Base-by-base conservation (phyloP, 2,329 filamentous ascomycete species). In the Bipolaris victoriae region DNA sequence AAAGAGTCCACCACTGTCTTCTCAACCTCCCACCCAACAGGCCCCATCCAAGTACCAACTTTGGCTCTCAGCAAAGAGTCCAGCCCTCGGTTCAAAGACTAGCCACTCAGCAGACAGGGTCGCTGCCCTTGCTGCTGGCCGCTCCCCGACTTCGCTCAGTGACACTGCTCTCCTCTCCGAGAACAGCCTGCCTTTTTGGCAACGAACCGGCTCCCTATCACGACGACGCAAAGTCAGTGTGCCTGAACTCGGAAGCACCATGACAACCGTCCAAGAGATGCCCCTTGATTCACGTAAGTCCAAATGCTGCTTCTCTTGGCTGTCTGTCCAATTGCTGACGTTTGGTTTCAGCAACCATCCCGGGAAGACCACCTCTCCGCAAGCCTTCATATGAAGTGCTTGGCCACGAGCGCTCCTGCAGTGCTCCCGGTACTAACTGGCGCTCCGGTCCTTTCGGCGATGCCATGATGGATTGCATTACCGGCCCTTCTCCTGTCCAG, bases 151-250 rank as follows among this genome's bases (percentile, higher is more conserved):
- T 40, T 78, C 76, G 22, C 63, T 78, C 35, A 77, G 75, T 60
- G 76, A 78, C 56, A 77, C 76, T 46, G 74, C 73, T 53, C 67
- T 73, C 7, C 60, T 64, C 15, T 62, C 68, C 18, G 75, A 77
- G 31, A 64, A 55, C 37, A 63, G 57, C 39, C 57, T 70, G 39
- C 71, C 70, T 20, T 72, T 73, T 58, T 74, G 73, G 74, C 71
- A 75, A 59, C 70, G 72, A 45, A 68, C 71, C 49, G 69, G 73
- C 41, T 77, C 76, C 24, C 64, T 78, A 47, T 75, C 75, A 39
- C 69, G 75, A 51, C 67, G 76, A 50, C 69, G 76, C 47, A 78
- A 78, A 56, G 68, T 78, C 64, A 78, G 76, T 60, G 74, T 78
- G 29, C 73, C 76, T 33, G 76, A 78, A 49, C 64, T 78, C 48